Evolutionary conservation across 2,329 filamentous ascomycete genomes (phyloP), one percentile per base, ranked within the genome.

Genomic region (Cyanodermella asteris): DNA sequence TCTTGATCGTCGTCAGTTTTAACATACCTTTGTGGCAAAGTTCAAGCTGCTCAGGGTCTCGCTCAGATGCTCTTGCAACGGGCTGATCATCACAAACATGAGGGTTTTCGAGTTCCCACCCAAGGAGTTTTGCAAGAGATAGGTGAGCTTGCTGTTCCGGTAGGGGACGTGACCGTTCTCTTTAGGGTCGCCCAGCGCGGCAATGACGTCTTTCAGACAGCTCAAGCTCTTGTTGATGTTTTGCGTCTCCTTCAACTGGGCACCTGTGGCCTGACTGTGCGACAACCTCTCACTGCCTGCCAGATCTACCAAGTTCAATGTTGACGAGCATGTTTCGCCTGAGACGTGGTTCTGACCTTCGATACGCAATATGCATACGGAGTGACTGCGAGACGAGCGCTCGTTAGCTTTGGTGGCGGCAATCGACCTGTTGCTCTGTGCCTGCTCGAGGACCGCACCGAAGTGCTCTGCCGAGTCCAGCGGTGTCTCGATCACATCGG

Each of bases 61-160:
- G 41, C 73, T 75, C 35, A 93, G 56, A 53, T 94, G 87, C 5
- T 71, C 75, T 53, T 90, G 77, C 30, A 94, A 56, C 17, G 87
- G 87, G 38, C 75, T 87, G 28, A 91, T 76, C 82, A 94, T 94
- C 45, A 94, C 80, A 47, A 97, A 91, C 87, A 97, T 97, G 39
- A 97, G 71, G 1, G 87, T 97, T 53, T 93, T 91, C 38, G 75
- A 87, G 47, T 91, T 93, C 10, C 87, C 87, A 4, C 87, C 84
- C 6, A 97, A 58, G 3, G 80, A 91, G 43, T 87, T 90, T 64
- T 94, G 80, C 18, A 97, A 62, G 23, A 97, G 61, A 43, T 93
- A 91, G 6, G 87, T 97, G 35, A 97, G 61, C 64, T 93, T 94
- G 38, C 78, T 91, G 52, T 94, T 94, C 27, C 87, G 62, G 53